Evolutionary conservation across 805 yeast genomes (phyloP).

Genomic region (Ogataea methylovora): DNA sequence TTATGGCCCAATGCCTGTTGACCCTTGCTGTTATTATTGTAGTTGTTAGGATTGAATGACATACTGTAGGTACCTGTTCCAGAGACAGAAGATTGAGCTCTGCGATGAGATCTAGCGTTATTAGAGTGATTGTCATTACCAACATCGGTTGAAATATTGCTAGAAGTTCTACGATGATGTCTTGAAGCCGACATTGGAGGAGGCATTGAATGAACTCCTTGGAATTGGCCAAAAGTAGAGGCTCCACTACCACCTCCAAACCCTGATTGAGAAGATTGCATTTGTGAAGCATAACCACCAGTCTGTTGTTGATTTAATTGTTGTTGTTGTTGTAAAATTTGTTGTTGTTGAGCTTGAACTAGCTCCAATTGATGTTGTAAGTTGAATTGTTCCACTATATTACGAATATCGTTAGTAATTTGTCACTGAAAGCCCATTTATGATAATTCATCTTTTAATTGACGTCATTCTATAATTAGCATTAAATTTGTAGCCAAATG

Average conservation of each 20-base stretch:
- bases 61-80: background rate
- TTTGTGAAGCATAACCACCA: conserved; percentile 5
- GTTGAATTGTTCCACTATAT: conserved; percentile 67
- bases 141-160: conserved; percentile 9
- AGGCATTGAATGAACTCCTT: conserved; percentile 14
- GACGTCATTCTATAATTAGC: too few species aligned
- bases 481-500: too few species aligned
- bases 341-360: conserved; percentile 90
- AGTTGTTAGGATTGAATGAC: background rate
- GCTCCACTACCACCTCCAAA: conserved; percentile 5
- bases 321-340: conserved; percentile 67
- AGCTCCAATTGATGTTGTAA: conserved; percentile 88
- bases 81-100: conserved; percentile 30
- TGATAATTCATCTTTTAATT: too few species aligned
- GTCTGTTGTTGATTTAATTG: conserved; percentile 22
- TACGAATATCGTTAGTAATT: too few species aligned
- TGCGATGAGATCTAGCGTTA: conserved; percentile 31
- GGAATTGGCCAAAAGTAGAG: conserved; percentile 13
- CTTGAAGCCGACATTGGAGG: conserved; percentile 23
- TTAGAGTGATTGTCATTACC: conserved; percentile 8
- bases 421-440: too few species aligned
- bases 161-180: conserved; percentile 24
- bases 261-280: conserved; percentile 11
- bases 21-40: conserved; percentile 12
- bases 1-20: conserved; percentile 57